A percentile compares a stretch with the other conserved stretches of the same genome.
phyloP scores from a whole-genome alignment of 2,329 filamentous ascomycete species.

The Pseudocercospora musae region DNA sequence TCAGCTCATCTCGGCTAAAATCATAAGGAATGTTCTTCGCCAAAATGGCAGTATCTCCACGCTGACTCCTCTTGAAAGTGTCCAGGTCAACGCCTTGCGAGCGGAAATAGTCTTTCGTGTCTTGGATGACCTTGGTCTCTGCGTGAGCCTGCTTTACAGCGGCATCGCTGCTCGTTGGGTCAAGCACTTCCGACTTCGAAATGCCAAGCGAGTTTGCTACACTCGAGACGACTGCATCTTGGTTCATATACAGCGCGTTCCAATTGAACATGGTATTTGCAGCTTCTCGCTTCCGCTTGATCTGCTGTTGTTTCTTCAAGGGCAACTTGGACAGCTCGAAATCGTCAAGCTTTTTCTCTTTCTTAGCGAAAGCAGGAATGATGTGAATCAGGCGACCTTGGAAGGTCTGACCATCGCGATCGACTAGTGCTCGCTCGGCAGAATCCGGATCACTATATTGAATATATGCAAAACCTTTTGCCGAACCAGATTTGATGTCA shows the following conservation, averaged over 20 bases:
- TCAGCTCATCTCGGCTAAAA: slow-evolving; percentile 73
- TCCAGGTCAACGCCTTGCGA: slow-evolving; percentile 87
- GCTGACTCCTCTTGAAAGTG: slow-evolving; percentile 79
- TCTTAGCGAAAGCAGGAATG: slow-evolving; percentile 77
- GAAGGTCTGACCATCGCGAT: slow-evolving; percentile 79
- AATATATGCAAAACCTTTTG: slow-evolving; percentile 88
- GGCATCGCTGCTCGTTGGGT: slow-evolving; percentile 92
- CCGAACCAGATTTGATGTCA: slow-evolving; percentile 64
- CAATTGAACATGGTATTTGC: slow-evolving; percentile 82
- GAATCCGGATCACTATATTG: slow-evolving; percentile 69
- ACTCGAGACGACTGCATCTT: slow-evolving; percentile 86
- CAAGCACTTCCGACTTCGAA: slow-evolving; percentile 84
- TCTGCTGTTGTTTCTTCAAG: slow-evolving; percentile 88
- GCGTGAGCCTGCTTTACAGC: slow-evolving; percentile 95
- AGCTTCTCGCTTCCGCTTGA: slow-evolving; percentile 79
- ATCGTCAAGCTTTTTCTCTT: slow-evolving; percentile 78
- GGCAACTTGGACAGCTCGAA: slow-evolving; percentile 87
- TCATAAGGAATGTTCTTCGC: slow-evolving; percentile 94
- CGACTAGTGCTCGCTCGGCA: slow-evolving; percentile 74
- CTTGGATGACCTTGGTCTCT: slow-evolving; percentile 93
- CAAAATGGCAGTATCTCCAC: slow-evolving; percentile 82
- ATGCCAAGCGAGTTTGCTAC: slow-evolving; percentile 83
- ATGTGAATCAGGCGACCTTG: slow-evolving; percentile 91
- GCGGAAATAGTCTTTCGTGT: slow-evolving; percentile 88
- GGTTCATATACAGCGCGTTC: slow-evolving; percentile 99